phyloP scores from a whole-genome alignment of 768 basidiomycete species.

The Galerina marginata region DNA sequence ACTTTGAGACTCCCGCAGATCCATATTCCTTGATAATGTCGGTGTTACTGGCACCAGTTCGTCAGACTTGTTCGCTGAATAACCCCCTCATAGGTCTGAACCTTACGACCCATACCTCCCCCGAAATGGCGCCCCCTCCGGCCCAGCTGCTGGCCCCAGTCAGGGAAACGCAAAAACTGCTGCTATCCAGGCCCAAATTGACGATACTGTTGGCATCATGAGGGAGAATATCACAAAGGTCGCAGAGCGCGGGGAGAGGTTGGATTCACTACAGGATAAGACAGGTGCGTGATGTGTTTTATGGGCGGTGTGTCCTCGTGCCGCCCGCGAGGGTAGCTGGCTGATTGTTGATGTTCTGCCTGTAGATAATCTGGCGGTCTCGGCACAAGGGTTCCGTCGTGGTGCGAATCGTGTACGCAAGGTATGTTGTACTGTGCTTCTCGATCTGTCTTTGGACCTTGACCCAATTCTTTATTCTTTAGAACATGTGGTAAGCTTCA shows the following conservation, averaged over 20 bases:
- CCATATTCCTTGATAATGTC: slow-evolving; percentile 44
- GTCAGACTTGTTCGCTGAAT: slow-evolving; percentile 8
- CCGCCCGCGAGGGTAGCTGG: not conserved
- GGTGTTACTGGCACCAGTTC: slow-evolving; percentile 21
- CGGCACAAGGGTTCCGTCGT: slow-evolving; percentile 97
- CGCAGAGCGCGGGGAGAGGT: slow-evolving; percentile 91
- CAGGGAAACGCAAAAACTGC: slow-evolving; percentile 85
- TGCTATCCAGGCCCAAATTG: slow-evolving; percentile 95
- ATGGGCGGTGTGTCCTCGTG: not conserved
- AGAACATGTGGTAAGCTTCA: slow-evolving; percentile 89
- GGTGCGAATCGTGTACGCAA: slow-evolving; percentile 98
- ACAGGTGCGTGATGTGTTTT: slow-evolving; percentile 69
- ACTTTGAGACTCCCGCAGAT: slow-evolving; percentile 26
- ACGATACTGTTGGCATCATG: slow-evolving; percentile 98
- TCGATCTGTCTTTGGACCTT: slow-evolving; percentile 6
- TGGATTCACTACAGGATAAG: slow-evolving; percentile 96
- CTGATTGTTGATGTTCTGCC: slow-evolving; percentile 2
- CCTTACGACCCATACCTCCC: slow-evolving; percentile 99
- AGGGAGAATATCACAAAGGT: slow-evolving; percentile 97
- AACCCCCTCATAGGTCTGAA: slow-evolving; percentile 72
- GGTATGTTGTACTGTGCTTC: slow-evolving; percentile 51
- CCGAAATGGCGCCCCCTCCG: slow-evolving; percentile 70
- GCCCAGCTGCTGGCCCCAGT: slow-evolving; percentile 46
- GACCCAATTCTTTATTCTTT: slow-evolving; percentile 8
- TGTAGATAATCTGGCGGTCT: slow-evolving; percentile 93